Evolutionary conservation across 1,284 basidiomycete genomes (phyloP), one percentile per base, ranked within the genome.

Genomic region (Trichosporon ovoides): DNA sequence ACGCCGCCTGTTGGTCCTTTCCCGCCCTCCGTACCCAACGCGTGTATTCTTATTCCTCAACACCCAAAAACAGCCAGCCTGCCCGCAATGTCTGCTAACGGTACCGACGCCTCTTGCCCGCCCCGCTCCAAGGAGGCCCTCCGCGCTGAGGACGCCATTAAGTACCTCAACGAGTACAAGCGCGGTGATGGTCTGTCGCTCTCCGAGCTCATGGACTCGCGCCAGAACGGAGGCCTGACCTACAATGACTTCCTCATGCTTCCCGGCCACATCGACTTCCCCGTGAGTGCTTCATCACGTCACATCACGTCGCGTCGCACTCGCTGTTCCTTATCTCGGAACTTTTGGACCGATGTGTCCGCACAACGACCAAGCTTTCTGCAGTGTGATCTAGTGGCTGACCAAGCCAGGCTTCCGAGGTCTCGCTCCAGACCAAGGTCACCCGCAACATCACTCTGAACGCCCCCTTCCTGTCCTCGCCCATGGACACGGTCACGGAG

Each of bases 401-500:
- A 62, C 63, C 28, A 46, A 61, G 36, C 36, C 53, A 68, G 66
- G 73, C 77, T 24, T 68, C 73, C 11, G 84, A 86, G 54, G 94
- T 96, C 69, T 77, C 84, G 65, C 87, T 92, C 3, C 91, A 96
- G 79, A 89, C 86, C 68, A 73, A 83, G 56, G 87, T 98, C 56
- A 97, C 95, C 49, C 86, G 88, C 59, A 97, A 97, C 72, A 91
- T 98, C 66, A 81, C 83, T 40, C 83, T 99, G 71, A 97, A 93
- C 80, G 94, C 94, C 0, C 95, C 96, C 0, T 96, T 99, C 80
- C 82, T 98, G 80, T 96, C 91, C 76, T 95, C 91, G 60, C 95
- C 96, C 40, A 99, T 99, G 95, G 95, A 99, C 81, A 98, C 95
- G 34, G 95, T 99, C 66, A 98, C 96, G 3, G 95, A 98, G 80